phyloP scores from a whole-genome alignment of 441 rosid genomes.

The Arabidopsis lyrata region DNA sequence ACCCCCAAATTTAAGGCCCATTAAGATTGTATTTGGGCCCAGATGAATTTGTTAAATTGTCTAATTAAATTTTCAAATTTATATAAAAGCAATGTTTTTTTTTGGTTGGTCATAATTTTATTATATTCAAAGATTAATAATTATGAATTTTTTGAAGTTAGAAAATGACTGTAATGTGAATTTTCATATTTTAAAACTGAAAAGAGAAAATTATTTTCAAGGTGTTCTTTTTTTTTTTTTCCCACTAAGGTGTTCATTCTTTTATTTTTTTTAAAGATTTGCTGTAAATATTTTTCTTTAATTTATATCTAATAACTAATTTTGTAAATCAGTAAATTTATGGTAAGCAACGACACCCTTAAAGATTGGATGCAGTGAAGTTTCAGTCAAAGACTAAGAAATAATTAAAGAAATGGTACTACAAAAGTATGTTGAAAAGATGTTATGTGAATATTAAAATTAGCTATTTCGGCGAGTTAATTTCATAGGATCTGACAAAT shows the following conservation, averaged over 20 bases:
- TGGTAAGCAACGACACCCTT: neutral
- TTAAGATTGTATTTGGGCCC: neutral
- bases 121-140: too few relatives aligned
- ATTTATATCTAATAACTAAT: neutral
- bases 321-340: constrained; percentile 1
- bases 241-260: too few relatives aligned
- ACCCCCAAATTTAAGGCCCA: neutral
- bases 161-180: neutral
- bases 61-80: too few relatives aligned
- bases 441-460: constrained; percentile 29
- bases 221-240: neutral
- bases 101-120: too few relatives aligned
- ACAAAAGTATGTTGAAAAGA: constrained; percentile 31
- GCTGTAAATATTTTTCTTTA: too few relatives aligned
- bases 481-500: constrained; percentile 46
- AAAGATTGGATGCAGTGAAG: constrained; percentile 16
- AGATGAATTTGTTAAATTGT: too few relatives aligned
- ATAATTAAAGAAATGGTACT: constrained; percentile 19
- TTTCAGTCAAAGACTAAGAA: constrained; percentile 29
- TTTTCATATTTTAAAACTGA: neutral
- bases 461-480: constrained; percentile 43
- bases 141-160: too few relatives aligned
- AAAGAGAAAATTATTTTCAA: neutral
- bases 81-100: too few relatives aligned
- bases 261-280: too few relatives aligned